Percentiles rank a stretch among this genome's conserved stretches.
Evolutionary conservation across 208 protist genomes (phyloP).

Genomic region (Ichthyophonus hoferi): DNA sequence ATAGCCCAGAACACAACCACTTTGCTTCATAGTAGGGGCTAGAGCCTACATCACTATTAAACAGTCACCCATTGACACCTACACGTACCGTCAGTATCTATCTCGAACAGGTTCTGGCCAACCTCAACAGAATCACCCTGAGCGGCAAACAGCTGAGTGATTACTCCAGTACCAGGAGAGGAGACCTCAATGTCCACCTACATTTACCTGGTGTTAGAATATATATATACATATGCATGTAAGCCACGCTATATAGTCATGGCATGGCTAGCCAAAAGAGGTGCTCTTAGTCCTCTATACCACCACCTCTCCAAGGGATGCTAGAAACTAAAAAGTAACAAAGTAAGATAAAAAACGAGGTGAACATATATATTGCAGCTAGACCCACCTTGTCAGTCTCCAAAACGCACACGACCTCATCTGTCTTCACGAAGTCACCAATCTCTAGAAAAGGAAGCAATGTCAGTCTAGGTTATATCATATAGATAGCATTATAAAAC

Average conservation of each 20-base stretch:
- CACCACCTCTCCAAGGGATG: no score
- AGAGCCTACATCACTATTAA: no score
- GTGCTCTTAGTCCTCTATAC: no score
- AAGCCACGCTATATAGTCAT: slow-evolving; percentile 10
- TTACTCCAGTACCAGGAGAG: slow-evolving; percentile 78
- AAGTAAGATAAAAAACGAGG: slow-evolving; percentile 34
- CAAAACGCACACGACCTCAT: slow-evolving; percentile 90
- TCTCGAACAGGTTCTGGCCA: slow-evolving; percentile 73
- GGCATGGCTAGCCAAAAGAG: neutral
- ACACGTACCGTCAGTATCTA: slow-evolving; percentile 56
- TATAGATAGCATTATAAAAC: no score
- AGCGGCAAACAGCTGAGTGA: slow-evolving; percentile 78
- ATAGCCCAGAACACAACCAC: no score
- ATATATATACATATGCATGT: neutral
- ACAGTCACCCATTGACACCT: neutral
- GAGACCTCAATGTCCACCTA: slow-evolving; percentile 75
- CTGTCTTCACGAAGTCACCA: slow-evolving; percentile 86
- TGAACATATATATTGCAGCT: slow-evolving; percentile 41
- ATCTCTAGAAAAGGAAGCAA: slow-evolving; percentile 64
- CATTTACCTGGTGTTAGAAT: no score
- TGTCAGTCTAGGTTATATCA: no score
- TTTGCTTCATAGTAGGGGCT: no score
- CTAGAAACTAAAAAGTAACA: neutral
- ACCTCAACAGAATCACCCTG: slow-evolving; percentile 82
- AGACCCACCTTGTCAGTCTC: slow-evolving; percentile 93